phyloP scores from a whole-genome alignment of 768 basidiomycete genomes.

The Mycena galericulata region DNA sequence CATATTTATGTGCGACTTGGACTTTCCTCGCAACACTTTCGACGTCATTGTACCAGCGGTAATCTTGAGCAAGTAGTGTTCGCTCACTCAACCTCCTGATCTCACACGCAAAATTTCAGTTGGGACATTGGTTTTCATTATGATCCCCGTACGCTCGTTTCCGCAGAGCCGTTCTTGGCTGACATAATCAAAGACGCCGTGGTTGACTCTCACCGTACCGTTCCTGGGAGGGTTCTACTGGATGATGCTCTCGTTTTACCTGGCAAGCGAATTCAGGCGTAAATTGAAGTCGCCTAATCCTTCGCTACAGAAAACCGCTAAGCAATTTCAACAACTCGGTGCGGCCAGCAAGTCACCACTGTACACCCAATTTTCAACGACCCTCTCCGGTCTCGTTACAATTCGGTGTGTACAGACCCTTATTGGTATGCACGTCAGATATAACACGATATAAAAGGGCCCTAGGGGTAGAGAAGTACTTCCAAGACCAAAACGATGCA shows the following conservation, averaged over 20 bases:
- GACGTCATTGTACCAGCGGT: conserved; percentile 9
- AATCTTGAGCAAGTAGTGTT: background rate
- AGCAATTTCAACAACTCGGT: conserved; percentile 22
- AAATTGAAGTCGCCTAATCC: background rate
- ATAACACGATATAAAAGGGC: background rate
- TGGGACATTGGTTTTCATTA: conserved; percentile 14
- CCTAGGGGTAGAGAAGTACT: conserved; percentile 8
- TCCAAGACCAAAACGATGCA: conserved; percentile 8
- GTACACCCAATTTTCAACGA: conserved; percentile 26
- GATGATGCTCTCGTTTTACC: conserved; percentile 21
- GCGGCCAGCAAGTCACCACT: conserved; percentile 27
- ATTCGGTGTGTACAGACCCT: background rate
- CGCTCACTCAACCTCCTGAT: too few relatives aligned
- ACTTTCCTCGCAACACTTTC: conserved; percentile 1
- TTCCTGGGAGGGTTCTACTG: conserved; percentile 17
- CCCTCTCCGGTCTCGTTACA: conserved; percentile 23
- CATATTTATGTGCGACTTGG: conserved; percentile 26
- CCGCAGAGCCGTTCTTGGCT: background rate
- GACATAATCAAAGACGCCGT: conserved; percentile 7
- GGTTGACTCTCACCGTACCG: conserved; percentile 10
- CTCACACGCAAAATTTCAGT: background rate
- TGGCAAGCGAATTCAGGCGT: background rate
- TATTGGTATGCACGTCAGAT: background rate
- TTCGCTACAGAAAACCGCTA: conserved; percentile 13
- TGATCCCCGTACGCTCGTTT: conserved; percentile 1